Evolutionary conservation across 1,284 basidiomycete species (phyloP).

Genomic region (Cryptococcus floricola): DNA sequence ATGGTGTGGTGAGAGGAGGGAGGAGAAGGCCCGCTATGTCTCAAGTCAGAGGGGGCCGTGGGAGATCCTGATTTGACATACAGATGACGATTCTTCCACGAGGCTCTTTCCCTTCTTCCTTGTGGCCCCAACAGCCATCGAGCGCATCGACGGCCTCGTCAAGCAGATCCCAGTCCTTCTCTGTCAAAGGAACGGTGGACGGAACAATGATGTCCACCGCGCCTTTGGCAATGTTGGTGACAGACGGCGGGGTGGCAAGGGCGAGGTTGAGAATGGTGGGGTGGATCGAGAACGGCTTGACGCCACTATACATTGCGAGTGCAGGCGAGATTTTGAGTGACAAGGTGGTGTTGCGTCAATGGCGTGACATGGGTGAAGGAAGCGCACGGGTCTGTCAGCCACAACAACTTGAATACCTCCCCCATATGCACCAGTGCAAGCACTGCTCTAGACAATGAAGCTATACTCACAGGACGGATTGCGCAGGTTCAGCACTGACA

Average conservation of each 20-base stretch:
- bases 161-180: constrained; percentile 64
- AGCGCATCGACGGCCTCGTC: constrained; percentile 62
- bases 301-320: constrained; percentile 8
- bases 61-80: constrained; percentile 49
- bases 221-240: constrained; percentile 30
- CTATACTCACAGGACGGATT: constrained; percentile 17
- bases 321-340: neutral
- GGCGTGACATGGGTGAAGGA: neutral
- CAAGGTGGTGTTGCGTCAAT: neutral
- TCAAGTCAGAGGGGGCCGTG: neutral
- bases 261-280: constrained; percentile 33
- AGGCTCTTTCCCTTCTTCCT: constrained; percentile 53
- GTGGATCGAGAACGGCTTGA: constrained; percentile 33
- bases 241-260: constrained; percentile 21
- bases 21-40: constrained; percentile 73
- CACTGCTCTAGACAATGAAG: neutral
- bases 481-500: constrained; percentile 18
- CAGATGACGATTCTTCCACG: constrained; percentile 65
- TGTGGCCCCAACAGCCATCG: constrained; percentile 27
- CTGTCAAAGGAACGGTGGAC: constrained; percentile 38
- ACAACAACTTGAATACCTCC: neutral
- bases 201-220: constrained; percentile 44
- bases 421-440: neutral
- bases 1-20: constrained; percentile 68
- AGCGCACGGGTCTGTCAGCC: neutral